Evolutionary conservation across 2,329 filamentous ascomycete genomes (phyloP).

Genomic region (Rutstroemia sydowiana): DNA sequence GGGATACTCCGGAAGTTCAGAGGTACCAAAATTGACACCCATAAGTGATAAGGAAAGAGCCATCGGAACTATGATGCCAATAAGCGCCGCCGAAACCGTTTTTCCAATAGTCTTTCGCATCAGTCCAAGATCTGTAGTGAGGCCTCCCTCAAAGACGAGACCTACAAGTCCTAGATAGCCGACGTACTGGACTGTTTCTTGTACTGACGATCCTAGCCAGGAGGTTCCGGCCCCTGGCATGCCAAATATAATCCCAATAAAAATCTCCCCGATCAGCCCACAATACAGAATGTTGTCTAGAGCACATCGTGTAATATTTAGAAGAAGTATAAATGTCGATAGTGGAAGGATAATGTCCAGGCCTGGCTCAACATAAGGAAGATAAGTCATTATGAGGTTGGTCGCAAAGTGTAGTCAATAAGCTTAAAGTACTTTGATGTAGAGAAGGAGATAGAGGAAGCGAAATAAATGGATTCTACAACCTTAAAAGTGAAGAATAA

Average conservation of each 20-base stretch:
- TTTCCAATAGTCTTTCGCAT: constrained; percentile 1
- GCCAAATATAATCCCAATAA: constrained; percentile 2
- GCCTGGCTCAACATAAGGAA: constrained; percentile 5
- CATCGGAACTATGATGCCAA: constrained; percentile 2
- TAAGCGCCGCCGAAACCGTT: neutral
- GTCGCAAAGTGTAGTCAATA: neutral
- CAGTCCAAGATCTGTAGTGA: constrained; percentile 1
- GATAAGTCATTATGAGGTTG: neutral
- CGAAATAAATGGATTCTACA: neutral
- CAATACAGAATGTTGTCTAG: constrained; percentile 7
- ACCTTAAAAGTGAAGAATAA: neutral
- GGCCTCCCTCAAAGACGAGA: constrained; percentile 8
- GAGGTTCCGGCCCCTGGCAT: constrained; percentile 1
- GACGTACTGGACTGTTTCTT: constrained; percentile 6
- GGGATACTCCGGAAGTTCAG: neutral
- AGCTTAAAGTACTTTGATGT: neutral
- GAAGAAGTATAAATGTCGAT: neutral
- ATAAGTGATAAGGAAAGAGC: neutral
- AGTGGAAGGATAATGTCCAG: constrained; percentile 1
- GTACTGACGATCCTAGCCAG: neutral
- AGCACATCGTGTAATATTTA: neutral
- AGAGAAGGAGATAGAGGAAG: neutral
- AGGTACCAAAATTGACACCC: neutral
- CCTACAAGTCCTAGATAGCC: constrained; percentile 6
- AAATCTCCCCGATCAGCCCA: constrained; percentile 5